Evolutionary conservation across 306 rosid species (phyloP), one percentile per base, ranked within the genome.

Genomic region (Cicer bijugum): DNA sequence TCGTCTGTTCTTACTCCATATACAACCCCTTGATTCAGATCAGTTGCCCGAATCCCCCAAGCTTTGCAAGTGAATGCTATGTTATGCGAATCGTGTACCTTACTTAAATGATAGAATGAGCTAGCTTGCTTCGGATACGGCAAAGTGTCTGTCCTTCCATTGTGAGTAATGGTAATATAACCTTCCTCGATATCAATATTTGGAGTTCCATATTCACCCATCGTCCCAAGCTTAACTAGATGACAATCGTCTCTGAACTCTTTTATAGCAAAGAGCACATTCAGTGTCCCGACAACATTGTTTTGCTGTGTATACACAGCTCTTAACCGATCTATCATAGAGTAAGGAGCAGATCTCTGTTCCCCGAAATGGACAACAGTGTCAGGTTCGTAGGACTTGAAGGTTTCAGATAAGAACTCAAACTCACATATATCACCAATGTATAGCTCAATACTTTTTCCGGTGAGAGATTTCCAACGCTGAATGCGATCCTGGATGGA

Each of bases 51-150:
- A 76, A 94, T 85, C 39, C 96, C 98, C 98, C 97, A 94, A 81
- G 97, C 98, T 84, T 94, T 91, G 91, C 98, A 94, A 86, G 98
- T 91, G 82, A 94, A 94, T 67, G 98, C 96, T 75, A 94, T 94
- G 63, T 94, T 94, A 76, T 94, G 84, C 35, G 98, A 94, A 84
- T 94, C 97, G 56, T 94, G 98, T 53, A 94, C 97, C 88, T 94
- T 91, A 60, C 98, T 94, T 67, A 94, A 87, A 82, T 94, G 98
- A 80, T 94, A 94, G 85, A 91, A 94, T 6, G 98, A 94, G 87
- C 97, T 91, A 2, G 96, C 98, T 86, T 94, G 98, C 83, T 94
- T 94, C 11, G 97, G 98, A 81, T 87, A 94, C 42, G 98, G 98
- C 69, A 94, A 81, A 19, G 98, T 93, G 77, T 89, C 97, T 45